Conservation (phyloP, 495 filamentous ascomycete species). For the Aspergillus mulundensis region DNA sequence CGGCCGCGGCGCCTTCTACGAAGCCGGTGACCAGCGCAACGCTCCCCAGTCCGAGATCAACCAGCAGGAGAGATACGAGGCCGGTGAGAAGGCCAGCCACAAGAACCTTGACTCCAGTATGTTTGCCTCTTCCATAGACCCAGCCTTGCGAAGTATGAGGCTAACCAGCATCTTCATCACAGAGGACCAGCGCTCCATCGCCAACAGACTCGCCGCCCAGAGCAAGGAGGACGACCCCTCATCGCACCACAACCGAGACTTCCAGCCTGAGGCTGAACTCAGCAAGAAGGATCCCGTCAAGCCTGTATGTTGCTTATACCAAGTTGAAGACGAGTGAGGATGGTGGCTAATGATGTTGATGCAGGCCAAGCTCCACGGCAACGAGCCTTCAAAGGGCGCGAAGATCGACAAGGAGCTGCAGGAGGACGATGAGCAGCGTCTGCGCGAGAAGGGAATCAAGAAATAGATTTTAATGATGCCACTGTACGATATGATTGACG, state of each 20-base stretch:
- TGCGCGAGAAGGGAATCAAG: slow-evolving; percentile 59
- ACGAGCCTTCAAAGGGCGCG: slow-evolving; percentile 66
- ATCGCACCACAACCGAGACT: slow-evolving; percentile 33
- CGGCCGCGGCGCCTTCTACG: slow-evolving; percentile 51
- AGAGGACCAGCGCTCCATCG: slow-evolving; percentile 80
- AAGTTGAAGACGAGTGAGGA: background rate
- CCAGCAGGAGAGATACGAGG: slow-evolving; percentile 55
- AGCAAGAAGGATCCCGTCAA: slow-evolving; percentile 62
- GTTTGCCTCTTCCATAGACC: background rate
- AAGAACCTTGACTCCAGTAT: slow-evolving; percentile 67
- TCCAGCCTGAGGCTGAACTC: slow-evolving; percentile 51
- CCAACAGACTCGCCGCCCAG: slow-evolving; percentile 68
- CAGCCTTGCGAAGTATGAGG: background rate
- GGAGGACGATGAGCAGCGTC: slow-evolving; percentile 61
- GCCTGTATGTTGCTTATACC: slow-evolving; percentile 54
- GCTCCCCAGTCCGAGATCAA: slow-evolving; percentile 52
- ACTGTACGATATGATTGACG: slow-evolving; percentile 12
- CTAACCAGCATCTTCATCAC: background rate
- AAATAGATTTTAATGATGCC: slow-evolving; percentile 21
- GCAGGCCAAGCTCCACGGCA: slow-evolving; percentile 67
- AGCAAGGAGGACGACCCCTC: slow-evolving; percentile 32
- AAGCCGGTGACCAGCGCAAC: slow-evolving; percentile 70
- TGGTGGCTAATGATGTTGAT: slow-evolving; percentile 4
- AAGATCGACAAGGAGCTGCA: slow-evolving; percentile 67
- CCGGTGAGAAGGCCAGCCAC: slow-evolving; percentile 65